Percentiles rank a stretch among this genome's conserved stretches.
Conservation (phyloP, 768 basidiomycete species). For the Mrakia blollopis region DNA sequence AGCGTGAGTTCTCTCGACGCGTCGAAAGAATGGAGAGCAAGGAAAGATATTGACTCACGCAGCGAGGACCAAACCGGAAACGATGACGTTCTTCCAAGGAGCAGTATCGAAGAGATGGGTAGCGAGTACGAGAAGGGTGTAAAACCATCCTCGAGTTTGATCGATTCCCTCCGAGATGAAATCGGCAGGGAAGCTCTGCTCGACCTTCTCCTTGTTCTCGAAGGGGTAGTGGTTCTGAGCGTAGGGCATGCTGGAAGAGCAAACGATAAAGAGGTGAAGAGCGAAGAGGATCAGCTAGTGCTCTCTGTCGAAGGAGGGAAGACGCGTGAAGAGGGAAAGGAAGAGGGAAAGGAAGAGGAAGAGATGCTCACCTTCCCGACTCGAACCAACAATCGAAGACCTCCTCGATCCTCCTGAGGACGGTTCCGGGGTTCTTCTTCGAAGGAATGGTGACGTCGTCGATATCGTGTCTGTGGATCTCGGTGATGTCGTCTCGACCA, state of each 20-base stretch:
- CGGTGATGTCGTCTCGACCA: slow-evolving; percentile 74
- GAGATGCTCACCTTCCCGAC: slow-evolving; percentile 75
- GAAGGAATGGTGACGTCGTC: slow-evolving; percentile 97
- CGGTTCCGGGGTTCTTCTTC: slow-evolving; percentile 69
- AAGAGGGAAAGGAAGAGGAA: neutral
- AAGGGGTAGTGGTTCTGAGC: slow-evolving; percentile 97
- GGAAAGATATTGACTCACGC: slow-evolving; percentile 55
- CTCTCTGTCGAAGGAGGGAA: neutral
- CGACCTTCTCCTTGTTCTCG: slow-evolving; percentile 70
- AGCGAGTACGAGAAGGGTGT: slow-evolving; percentile 91
- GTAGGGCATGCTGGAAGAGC: slow-evolving; percentile 79
- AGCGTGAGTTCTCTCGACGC: neutral
- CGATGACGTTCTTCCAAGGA: slow-evolving; percentile 97
- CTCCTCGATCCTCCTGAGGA: slow-evolving; percentile 83
- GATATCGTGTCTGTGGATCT: slow-evolving; percentile 89
- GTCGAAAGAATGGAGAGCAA: neutral
- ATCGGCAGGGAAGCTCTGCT: slow-evolving; percentile 82
- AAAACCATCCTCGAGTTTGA: slow-evolving; percentile 99
- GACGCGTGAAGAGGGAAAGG: neutral
- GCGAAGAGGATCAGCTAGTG: neutral
- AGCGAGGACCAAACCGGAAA: slow-evolving; percentile 90
- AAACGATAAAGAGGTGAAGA: neutral
- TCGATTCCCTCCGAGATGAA: slow-evolving; percentile 98
- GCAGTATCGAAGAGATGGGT: slow-evolving; percentile 89
- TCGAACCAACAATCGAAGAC: slow-evolving; percentile 99